Percentiles rank a stretch among this genome's conserved stretches.
These are phyloP conservation scores for Hypoxylon rickii DNA, from an alignment of 495 filamentous ascomycete genomes.

Conservation along the genomic window DNA sequence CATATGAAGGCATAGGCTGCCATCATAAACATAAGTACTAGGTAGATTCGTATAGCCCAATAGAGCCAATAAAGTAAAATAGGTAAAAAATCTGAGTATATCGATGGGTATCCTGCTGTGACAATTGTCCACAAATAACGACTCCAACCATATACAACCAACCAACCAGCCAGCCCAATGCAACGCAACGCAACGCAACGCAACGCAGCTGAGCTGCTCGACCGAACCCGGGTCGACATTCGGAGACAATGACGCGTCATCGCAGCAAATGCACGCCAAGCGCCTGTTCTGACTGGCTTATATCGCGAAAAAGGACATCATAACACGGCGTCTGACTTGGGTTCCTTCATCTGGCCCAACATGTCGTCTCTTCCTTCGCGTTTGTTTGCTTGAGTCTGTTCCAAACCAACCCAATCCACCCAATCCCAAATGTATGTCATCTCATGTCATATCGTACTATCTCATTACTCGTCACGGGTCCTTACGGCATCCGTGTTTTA, in stretches of 20 bases:
- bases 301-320: not conserved
- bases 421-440: not conserved
- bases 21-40: no score
- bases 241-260: not conserved
- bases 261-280: not conserved
- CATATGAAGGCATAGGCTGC: no score
- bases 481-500: not conserved
- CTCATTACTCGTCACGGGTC: constrained; percentile 3
- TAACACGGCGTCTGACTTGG: not conserved
- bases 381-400: constrained; percentile 4
- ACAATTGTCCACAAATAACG: not conserved
- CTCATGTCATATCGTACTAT: constrained; percentile 6
- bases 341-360: no score
- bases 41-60: no score
- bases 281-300: not conserved
- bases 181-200: no score
- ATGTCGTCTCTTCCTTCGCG: constrained; percentile 1
- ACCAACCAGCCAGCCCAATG: no score
- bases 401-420: constrained; percentile 5
- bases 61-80: no score
- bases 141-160: not conserved
- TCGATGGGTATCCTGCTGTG: not conserved
- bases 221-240: not conserved
- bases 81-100: not conserved
- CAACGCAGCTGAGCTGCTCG: not conserved